phyloP scores from a whole-genome alignment of 305 asterid genomes.

The Rubia balearica region DNA sequence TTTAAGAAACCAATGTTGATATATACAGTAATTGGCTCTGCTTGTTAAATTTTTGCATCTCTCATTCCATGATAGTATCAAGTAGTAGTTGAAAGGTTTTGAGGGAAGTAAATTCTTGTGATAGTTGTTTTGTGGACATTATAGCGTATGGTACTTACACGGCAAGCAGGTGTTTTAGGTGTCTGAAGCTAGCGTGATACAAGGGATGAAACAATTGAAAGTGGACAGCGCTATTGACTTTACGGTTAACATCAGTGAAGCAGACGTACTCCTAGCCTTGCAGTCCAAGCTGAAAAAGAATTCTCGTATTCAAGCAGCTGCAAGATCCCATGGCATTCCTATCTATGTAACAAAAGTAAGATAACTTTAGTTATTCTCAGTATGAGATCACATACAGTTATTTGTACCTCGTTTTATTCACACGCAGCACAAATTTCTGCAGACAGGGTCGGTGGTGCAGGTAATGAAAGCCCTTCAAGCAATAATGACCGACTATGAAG shows the following conservation, averaged over 20 bases:
- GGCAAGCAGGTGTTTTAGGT: conserved; percentile 60
- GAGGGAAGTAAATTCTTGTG: conserved; percentile 1
- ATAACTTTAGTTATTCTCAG: conserved; percentile 15
- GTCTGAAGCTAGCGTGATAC: conserved; percentile 68
- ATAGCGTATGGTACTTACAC: conserved; percentile 34
- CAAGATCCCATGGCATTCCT: conserved; percentile 79
- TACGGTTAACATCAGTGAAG: conserved; percentile 91
- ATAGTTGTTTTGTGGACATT: conserved; percentile 23
- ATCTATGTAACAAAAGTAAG: conserved; percentile 66
- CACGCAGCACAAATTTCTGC: conserved; percentile 17
- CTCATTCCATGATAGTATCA: too few species aligned
- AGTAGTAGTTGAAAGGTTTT: background rate
- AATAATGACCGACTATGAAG: conserved; percentile 49
- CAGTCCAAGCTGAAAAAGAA: conserved; percentile 90
- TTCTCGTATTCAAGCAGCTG: conserved; percentile 91
- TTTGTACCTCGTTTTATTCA: background rate
- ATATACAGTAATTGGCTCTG: background rate
- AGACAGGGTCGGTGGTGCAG: conserved; percentile 70
- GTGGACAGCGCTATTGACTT: conserved; percentile 47
- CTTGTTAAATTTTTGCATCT: background rate
- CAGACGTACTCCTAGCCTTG: conserved; percentile 77
- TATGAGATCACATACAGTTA: background rate
- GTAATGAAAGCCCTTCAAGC: conserved; percentile 58
- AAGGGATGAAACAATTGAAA: conserved; percentile 72
- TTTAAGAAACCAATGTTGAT: background rate